phyloP scores from a whole-genome alignment of 495 filamentous ascomycete genomes.

The Rusavskia elegans region DNA sequence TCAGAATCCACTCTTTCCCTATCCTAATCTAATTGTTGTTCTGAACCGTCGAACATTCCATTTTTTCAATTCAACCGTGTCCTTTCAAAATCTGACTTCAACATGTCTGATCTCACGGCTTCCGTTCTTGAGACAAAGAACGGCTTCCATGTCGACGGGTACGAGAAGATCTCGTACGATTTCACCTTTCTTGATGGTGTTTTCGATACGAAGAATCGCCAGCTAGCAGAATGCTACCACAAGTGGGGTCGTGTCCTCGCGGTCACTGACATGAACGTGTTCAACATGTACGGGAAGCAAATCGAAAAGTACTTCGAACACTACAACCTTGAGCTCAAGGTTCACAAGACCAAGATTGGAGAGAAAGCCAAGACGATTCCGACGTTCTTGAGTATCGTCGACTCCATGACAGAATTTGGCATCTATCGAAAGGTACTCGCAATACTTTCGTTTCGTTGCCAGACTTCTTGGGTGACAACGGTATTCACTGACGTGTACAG shows the following conservation, averaged over 20 bases:
- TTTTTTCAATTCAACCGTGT: constrained; percentile 1
- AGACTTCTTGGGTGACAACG: not conserved
- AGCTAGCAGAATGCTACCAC: constrained; percentile 41
- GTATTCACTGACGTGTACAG: constrained; percentile 16
- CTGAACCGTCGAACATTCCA: not conserved
- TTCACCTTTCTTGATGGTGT: constrained; percentile 50
- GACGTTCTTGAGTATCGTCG: constrained; percentile 40
- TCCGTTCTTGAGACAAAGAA: constrained; percentile 35
- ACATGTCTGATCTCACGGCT: constrained; percentile 46
- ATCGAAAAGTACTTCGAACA: constrained; percentile 43
- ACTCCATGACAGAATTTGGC: constrained; percentile 51
- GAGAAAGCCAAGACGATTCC: constrained; percentile 49
- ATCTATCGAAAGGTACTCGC: constrained; percentile 37
- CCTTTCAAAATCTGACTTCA: constrained; percentile 5
- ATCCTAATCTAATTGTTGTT: not conserved
- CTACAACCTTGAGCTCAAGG: constrained; percentile 33
- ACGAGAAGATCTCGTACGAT: constrained; percentile 52
- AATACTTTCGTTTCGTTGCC: not conserved
- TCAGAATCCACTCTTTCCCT: not conserved
- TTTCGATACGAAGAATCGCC: constrained; percentile 32
- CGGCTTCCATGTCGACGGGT: constrained; percentile 46
- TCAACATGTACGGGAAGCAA: constrained; percentile 38
- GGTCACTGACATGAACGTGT: constrained; percentile 45
- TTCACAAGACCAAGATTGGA: constrained; percentile 49
- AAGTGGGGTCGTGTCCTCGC: constrained; percentile 40